Base-by-base conservation (phyloP, 2,329 filamentous ascomycete genomes). In the Colletotrichum spinosum region DNA sequence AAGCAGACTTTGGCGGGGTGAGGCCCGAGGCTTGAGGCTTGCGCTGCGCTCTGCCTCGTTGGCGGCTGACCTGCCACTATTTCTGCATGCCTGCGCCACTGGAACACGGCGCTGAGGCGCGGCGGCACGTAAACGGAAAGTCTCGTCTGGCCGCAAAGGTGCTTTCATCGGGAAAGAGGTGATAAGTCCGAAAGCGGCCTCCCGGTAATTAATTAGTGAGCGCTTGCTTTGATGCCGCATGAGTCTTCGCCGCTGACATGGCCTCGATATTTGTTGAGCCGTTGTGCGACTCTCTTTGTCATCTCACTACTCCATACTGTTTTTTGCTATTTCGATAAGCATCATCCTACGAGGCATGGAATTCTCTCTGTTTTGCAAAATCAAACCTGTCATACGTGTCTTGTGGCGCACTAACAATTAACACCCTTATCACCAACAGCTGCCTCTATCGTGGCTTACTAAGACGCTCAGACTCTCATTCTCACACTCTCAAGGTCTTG, bases 141-240 rank as follows among this genome's bases (percentile, higher is more conserved):
- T 25, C 13, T 44, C 15, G 17, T 12, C 15, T 33, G 45, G 17
- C 17, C 45, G 8, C 35, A 34, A 38, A 25, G 25, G 25, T 25
- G 25, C 25, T 25, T 25, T 25, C 25, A 25, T 25, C 25, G 25
- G 25, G 25, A 25, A 25, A 25, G 25, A 25, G 25, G 25, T 33
- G 42, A 35, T 50, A 41, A 54, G 49, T 53, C 53, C 59, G 42
- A 49, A 53, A 65, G 60, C 59, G 60, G 60, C 38, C 64, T 67
- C 53, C 60, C 9, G n/a, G 11, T 5, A 37, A 15, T 11, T 4
- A 25, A 25, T 25, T 25, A 25, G 25, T 5, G 25, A 25, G 25
- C 4, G 4, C 25, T 25, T 25, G 25, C 25, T 25, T 25, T 25
- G 25, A 25, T 5, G 25, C 25, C 25, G 25, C 25, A 45, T 49